Evolutionary conservation across 2,329 filamentous ascomycete genomes (phyloP).

Genomic region (Calonectria montana): DNA sequence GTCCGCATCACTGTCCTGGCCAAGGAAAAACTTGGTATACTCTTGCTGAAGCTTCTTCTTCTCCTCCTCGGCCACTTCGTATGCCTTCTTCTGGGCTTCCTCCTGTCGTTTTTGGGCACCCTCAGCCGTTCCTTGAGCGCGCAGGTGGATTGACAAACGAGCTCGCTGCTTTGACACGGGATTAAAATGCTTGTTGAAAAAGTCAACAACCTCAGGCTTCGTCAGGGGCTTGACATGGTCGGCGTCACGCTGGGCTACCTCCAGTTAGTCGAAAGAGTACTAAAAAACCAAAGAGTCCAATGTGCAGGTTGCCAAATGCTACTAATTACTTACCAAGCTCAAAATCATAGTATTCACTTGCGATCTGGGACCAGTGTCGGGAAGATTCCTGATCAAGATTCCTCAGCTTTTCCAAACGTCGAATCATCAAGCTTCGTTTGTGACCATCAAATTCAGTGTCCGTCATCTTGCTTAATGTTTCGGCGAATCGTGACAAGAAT

Average conservation of each 20-base stretch:
- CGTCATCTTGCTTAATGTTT: slow-evolving; percentile 78
- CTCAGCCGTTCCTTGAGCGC: slow-evolving; percentile 72
- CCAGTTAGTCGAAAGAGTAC: slow-evolving; percentile 28
- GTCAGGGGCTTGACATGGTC: slow-evolving; percentile 78
- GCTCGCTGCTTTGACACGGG: slow-evolving; percentile 78
- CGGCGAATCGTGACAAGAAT: slow-evolving; percentile 78
- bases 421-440: slow-evolving; percentile 89
- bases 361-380: slow-evolving; percentile 87
- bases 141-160: slow-evolving; percentile 87
- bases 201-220: slow-evolving; percentile 82
- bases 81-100: slow-evolving; percentile 50
- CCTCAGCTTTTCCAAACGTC: slow-evolving; percentile 90
- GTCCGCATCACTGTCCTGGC: not conserved
- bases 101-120: slow-evolving; percentile 62
- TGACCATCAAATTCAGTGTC: slow-evolving; percentile 89
- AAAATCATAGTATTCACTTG: slow-evolving; percentile 90
- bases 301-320: not conserved
- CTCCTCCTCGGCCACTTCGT: slow-evolving; percentile 32
- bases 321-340: slow-evolving; percentile 72
- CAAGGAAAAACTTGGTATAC: slow-evolving; percentile 20
- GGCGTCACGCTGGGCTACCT: slow-evolving; percentile 78
- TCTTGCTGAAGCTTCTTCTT: slow-evolving; percentile 14
- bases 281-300: no score
- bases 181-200: slow-evolving; percentile 81
- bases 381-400: slow-evolving; percentile 88